Conservation (phyloP, 805 yeast species). For the Saturnispora kantuleensis region DNA sequence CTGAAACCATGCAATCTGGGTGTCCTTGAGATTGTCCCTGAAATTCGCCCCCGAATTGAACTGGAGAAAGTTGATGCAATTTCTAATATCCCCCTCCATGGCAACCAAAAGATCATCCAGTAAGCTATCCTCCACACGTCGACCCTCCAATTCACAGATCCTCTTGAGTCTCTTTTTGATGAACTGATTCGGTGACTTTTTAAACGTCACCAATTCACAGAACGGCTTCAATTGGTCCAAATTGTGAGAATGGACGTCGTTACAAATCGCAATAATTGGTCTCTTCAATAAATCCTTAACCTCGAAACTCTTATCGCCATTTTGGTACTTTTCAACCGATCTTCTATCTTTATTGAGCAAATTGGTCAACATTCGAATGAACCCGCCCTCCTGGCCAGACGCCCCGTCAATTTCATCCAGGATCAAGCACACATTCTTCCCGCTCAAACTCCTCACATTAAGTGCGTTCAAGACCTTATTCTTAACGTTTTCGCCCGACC, state of each 20-base stretch:
- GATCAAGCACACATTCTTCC: slow-evolving; percentile 70
- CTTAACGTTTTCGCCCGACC: slow-evolving; percentile 44
- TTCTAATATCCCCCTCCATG: slow-evolving; percentile 76
- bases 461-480: slow-evolving; percentile 54
- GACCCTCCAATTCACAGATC: slow-evolving; percentile 46
- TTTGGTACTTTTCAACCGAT: slow-evolving; percentile 32
- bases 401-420: slow-evolving; percentile 89
- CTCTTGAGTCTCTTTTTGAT: slow-evolving; percentile 38
- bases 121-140: slow-evolving; percentile 34
- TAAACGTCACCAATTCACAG: slow-evolving; percentile 63
- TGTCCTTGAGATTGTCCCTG: slow-evolving; percentile 38
- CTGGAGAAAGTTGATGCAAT: slow-evolving; percentile 75
- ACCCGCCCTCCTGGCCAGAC: slow-evolving; percentile 42
- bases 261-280: slow-evolving; percentile 89
- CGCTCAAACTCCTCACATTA: slow-evolving; percentile 54
- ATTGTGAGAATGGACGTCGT: slow-evolving; percentile 69
- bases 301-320: slow-evolving; percentile 14
- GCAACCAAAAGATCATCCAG: slow-evolving; percentile 58
- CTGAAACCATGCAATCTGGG: slow-evolving; percentile 55
- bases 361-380: slow-evolving; percentile 48
- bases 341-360: slow-evolving; percentile 47
- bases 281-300: slow-evolving; percentile 40
- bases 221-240: slow-evolving; percentile 64
- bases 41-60: slow-evolving; percentile 31
- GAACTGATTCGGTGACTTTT: slow-evolving; percentile 42